A percentile compares a stretch with the other conserved stretches of the same genome.
Conservation (phyloP, 2,329 filamentous ascomycete genomes). For the Ascomycota sp. region DNA sequence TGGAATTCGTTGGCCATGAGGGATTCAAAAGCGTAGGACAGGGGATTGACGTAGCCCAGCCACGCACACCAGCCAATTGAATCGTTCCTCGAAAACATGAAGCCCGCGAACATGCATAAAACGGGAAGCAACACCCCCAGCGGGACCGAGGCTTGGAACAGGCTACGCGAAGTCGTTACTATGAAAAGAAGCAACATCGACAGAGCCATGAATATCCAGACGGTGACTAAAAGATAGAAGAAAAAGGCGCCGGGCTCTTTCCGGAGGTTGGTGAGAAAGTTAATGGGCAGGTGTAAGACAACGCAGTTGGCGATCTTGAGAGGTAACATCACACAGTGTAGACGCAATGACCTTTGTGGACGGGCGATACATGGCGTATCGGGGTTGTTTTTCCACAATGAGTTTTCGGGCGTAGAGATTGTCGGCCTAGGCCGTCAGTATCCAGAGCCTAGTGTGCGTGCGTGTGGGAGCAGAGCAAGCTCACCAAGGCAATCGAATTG, state of each 20-base stretch:
- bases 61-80: slow-evolving; percentile 69
- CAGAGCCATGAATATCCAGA: slow-evolving; percentile 55
- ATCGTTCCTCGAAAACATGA: slow-evolving; percentile 42
- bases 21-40: slow-evolving; percentile 62
- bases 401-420: slow-evolving; percentile 72
- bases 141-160: slow-evolving; percentile 42
- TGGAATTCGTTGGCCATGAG: slow-evolving; percentile 73
- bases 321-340: slow-evolving; percentile 70
- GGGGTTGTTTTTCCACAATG: slow-evolving; percentile 76
- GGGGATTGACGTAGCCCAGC: slow-evolving; percentile 64
- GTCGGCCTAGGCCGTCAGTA: no score
- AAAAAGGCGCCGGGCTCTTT: slow-evolving; percentile 62
- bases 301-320: slow-evolving; percentile 55
- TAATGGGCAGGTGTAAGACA: slow-evolving; percentile 59
- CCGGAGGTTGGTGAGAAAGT: slow-evolving; percentile 73
- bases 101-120: slow-evolving; percentile 51
- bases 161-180: slow-evolving; percentile 51
- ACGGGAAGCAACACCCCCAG: slow-evolving; percentile 41
- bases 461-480: no score
- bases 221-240: slow-evolving; percentile 62
- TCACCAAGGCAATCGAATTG: slow-evolving; percentile 51
- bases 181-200: slow-evolving; percentile 75
- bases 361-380: slow-evolving; percentile 78
- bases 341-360: slow-evolving; percentile 74
- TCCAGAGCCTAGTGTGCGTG: no score